phyloP scores from a whole-genome alignment of 108 stramenopile species.

The Conticribra weissflogii region DNA sequence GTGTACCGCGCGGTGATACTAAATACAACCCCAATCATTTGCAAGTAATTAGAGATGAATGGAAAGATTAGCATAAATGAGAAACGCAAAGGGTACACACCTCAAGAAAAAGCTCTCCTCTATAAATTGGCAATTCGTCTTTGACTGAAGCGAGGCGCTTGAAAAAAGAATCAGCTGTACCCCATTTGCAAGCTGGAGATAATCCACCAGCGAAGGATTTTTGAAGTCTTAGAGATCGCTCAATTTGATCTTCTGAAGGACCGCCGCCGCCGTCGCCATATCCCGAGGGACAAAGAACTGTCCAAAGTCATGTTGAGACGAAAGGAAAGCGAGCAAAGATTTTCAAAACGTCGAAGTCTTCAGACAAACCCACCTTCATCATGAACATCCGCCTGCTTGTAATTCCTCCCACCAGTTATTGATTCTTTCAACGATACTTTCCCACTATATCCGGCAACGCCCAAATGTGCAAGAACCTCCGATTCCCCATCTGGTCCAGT shows the following conservation, averaged over 20 bases:
- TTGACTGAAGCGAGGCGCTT: neutral
- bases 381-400: conserved; percentile 15
- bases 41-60: too few species aligned
- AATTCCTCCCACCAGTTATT: neutral
- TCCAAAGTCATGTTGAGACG: too few species aligned
- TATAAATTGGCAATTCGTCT: conserved; percentile 15
- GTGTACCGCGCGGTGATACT: conserved; percentile 9
- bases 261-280: conserved; percentile 14
- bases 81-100: too few species aligned
- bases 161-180: conserved; percentile 9
- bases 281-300: conserved; percentile 10
- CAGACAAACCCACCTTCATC: conserved; percentile 1
- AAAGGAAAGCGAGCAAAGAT: too few species aligned
- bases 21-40: too few species aligned
- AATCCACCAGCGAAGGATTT: conserved; percentile 2
- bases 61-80: too few species aligned
- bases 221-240: conserved; percentile 1
- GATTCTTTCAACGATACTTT: conserved; percentile 9
- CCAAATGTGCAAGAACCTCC: conserved; percentile 1
- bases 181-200: conserved; percentile 2
- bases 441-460: conserved; percentile 1
- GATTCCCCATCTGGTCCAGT: conserved; percentile 11
- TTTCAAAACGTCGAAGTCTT: too few species aligned
- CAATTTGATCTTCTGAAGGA: conserved; percentile 9
- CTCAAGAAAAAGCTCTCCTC: conserved; percentile 12